These are phyloP conservation scores for Kalmusia sp. DNA, from an alignment of 2,329 filamentous ascomycete genomes.

Conservation along the genomic window DNA sequence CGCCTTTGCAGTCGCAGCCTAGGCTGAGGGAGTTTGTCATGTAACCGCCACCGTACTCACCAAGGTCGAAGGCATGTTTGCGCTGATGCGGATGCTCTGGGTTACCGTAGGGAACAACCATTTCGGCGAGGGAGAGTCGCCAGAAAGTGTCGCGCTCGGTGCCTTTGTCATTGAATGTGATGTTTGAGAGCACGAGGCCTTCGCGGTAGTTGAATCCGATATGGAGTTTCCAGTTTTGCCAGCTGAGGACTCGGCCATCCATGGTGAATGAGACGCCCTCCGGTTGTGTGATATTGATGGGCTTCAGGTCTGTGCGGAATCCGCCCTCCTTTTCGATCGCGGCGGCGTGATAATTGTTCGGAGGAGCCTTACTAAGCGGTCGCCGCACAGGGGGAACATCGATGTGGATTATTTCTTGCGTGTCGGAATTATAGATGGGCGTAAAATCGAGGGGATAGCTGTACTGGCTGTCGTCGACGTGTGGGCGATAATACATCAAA, in stretches of 20 bases:
- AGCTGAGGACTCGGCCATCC: constrained; percentile 75
- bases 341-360: constrained; percentile 81
- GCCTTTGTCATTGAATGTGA: constrained; percentile 85
- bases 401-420: constrained; percentile 79
- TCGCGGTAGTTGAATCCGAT: constrained; percentile 95
- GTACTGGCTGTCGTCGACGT: constrained; percentile 87
- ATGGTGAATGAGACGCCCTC: constrained; percentile 88
- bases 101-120: constrained; percentile 91
- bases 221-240: constrained; percentile 95
- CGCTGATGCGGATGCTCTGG: constrained; percentile 81
- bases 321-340: constrained; percentile 77
- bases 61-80: constrained; percentile 82
- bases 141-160: constrained; percentile 82
- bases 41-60: constrained; percentile 82
- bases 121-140: constrained; percentile 86
- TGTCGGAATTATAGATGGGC: constrained; percentile 86
- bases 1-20: constrained; percentile 86
- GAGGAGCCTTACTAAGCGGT: constrained; percentile 72
- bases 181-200: constrained; percentile 88
- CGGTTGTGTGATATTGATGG: constrained; percentile 85
- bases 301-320: constrained; percentile 80
- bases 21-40: constrained; percentile 81
- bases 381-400: constrained; percentile 81
- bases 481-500: constrained; percentile 92
- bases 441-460: constrained; percentile 92